Evolutionary conservation across 1,284 basidiomycete species (phyloP), one percentile per base, ranked within the genome.

Genomic region (Meira miltonrushii): DNA sequence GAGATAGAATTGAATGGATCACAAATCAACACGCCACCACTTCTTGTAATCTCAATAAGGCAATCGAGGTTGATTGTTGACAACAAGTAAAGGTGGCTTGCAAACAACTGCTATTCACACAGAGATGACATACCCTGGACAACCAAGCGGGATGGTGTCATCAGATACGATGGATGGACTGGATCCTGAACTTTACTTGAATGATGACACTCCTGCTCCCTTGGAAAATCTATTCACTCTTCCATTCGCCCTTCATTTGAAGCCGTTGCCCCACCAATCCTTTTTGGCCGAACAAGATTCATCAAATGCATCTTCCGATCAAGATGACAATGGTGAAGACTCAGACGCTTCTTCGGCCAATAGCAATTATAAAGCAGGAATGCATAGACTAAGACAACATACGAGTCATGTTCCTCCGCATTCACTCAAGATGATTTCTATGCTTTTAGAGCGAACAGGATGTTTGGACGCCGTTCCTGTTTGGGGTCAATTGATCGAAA

Each of bases 201-300:
- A 12, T 19, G 17, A 19, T 39, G 5, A n/a, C 7, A 39, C 17
- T 39, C 50, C 17, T 13, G 50, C 50, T 25, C 50, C 50, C 2
- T 28, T 56, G 47, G 49, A 67, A 53, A 39, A 50, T 40, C 57
- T 55, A 37, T 72, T 77, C 53, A 77, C 74, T 2, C 53, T 74
- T 39, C 74, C 73, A 1, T 68, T 75, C 47, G 71, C 72, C n/a
- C 56, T 66, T 17, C 60, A 71, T 38, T 55, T 77, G 8, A 61
- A 70, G 53, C 74, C 74, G 1, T 53, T 75, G n/a, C 70, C 74
- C 0, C 64, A 58, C 1, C 58, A 71, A 39, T 55, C 60, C 58
- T 74, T 76, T 40, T 55, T 60, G 2, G 46, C 64, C 2, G 65
- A 69, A 0, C 61, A 62, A 9, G 59, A 54, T 39, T 48, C 53